Evolutionary conservation across 257 asterid genomes (phyloP), one percentile per base, ranked within the genome.

Genomic region (Prunella vulgaris): DNA sequence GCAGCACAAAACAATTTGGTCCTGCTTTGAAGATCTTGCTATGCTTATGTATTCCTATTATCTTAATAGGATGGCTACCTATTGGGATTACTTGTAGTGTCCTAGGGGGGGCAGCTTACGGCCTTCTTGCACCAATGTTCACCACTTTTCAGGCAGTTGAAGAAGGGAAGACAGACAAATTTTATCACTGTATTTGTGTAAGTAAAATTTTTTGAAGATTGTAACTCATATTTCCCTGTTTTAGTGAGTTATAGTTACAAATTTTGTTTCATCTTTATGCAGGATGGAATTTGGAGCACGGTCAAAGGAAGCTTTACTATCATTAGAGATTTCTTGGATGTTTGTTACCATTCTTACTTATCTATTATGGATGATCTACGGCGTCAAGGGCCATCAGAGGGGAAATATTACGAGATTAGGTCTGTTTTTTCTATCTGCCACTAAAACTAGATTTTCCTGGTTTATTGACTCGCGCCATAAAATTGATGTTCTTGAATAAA

Each of bases 201-300:
- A 15, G 97, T 63, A 14, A 59, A 58, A n/a, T n/a, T n/a, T 59
- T 49, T 22, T 71, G 62, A 32, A 9, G 24, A 15, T 60, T 18
- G 9, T 70, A 20, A 44, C 30, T 40, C 28, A 4, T 49, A 14
- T 62, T 66, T 22, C 48, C 28, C 25, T 53, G 12, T 65, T 64
- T 59, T 71, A 4, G 46, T 72, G 62, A 66, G 64, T 38, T 74
- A 3, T 14, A 10, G 60, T 21, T 73, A 32, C 7, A 14, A 27
- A 57, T 57, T 10, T 53, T 51, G 14, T 68, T 68, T 66, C 72
- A 12, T 60, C n/a, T 7, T 77, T 46, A 81, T 81, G 79, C 84
- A 90, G 99, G 99, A 94, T 75, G 99, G 99, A 80, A 84, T 79
- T 69, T 87, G 89, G 88, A 87, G 86, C 49, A 76, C 89, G 17